Base-by-base conservation (phyloP, 2,329 filamentous ascomycete species). In the Fusarium anthophilum region DNA sequence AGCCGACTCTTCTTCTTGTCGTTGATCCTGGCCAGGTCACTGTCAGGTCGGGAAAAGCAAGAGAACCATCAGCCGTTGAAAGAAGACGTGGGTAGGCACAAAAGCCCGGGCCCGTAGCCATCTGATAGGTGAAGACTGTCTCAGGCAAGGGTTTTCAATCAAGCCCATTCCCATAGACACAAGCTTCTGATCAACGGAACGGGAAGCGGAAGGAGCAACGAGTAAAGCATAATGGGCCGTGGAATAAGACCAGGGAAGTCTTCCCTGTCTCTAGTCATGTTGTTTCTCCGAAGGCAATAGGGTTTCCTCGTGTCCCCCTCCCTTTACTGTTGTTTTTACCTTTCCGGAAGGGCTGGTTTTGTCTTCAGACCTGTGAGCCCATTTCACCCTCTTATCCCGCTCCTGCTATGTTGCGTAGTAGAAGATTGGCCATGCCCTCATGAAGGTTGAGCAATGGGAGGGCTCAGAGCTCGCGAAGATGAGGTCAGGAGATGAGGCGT, bases 11-110 rank as follows among this genome's bases (percentile, higher is more conserved):
- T 75, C 35, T 63, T 70, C 64, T 72, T 67, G 54, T 74, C 53
- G 58, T 67, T 73, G 66, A 78, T 76, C 76, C 75, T 69, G 69
- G 72, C 74, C 55, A 66, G 66, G 67, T 60, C 65, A 69, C 45
- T 61, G 70, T 66, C 73, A 70, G 62, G 71, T 66, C 63, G 63
- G 66, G 74, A 69, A 75, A 74, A 73, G 69, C 66, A 72, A 75
- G 67, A 66, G 66, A 74, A 72, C 73, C 63, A 58, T 74, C 72
- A 76, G 70, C 64, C 70, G 68, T 78, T 77, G 62, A 44, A 60
- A 64, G 65, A 71, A 63, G 59, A 51, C 69, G 63, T 72, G 64
- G 53, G 61, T 63, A 68, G 71, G 48, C 38, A 43, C 44, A 58
- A 61, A 54, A 43, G 63, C 71, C 71, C 62, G 60, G 62, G 65